Evolutionary conservation across 208 protist species (phyloP).

Genomic region (Acanthamoeba healyi): DNA sequence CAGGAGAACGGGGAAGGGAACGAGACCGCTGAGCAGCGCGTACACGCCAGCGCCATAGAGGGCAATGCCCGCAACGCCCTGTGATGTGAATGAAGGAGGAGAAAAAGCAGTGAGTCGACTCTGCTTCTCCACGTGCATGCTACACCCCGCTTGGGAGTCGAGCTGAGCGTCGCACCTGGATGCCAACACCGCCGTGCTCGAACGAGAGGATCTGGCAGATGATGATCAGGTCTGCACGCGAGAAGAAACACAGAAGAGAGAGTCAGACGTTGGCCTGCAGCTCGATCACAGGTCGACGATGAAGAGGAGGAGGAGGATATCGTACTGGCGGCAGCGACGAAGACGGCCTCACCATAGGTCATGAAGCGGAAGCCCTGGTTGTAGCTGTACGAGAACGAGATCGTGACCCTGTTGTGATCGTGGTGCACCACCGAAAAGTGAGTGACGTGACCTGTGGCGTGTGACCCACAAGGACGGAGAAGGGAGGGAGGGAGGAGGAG

Average conservation of each 20-base stretch:
- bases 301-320: neutral
- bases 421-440: neutral
- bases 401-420: constrained; percentile 20
- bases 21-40: neutral
- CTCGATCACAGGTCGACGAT: neutral
- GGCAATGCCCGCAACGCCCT: constrained; percentile 35
- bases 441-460: too few species aligned
- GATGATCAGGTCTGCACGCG: constrained; percentile 58
- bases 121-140: neutral
- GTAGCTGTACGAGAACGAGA: constrained; percentile 61
- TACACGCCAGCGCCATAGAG: constrained; percentile 46
- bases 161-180: neutral
- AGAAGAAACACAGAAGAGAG: neutral
- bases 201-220: constrained; percentile 64
- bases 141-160: too few species aligned
- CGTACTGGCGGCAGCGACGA: constrained; percentile 18
- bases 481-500: neutral
- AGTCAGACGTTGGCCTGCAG: neutral
- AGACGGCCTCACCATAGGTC: constrained; percentile 82
- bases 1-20: constrained; percentile 3
- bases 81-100: neutral
- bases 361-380: constrained; percentile 76
- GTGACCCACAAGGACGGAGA: neutral
- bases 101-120: neutral
- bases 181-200: constrained; percentile 34